phyloP scores from a whole-genome alignment of 768 basidiomycete species.

The Suillus luteus region DNA sequence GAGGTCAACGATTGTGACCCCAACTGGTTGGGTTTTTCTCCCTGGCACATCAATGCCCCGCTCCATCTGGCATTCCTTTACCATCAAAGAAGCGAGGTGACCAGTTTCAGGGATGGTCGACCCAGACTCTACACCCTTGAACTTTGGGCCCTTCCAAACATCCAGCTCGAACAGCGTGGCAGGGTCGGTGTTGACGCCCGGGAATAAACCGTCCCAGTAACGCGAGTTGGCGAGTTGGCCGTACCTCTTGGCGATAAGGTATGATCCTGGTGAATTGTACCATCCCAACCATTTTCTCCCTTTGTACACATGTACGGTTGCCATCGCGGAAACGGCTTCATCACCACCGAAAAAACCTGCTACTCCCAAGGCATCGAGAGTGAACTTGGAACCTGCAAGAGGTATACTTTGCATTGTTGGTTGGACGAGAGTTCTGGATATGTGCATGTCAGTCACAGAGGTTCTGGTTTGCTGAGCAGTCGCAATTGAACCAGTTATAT shows the following conservation, averaged over 20 bases:
- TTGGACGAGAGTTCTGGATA: constrained; percentile 18
- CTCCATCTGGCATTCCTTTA: constrained; percentile 23
- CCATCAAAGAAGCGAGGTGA: constrained; percentile 34
- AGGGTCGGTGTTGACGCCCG: constrained; percentile 36
- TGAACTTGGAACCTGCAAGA: constrained; percentile 25
- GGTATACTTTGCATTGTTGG: constrained; percentile 20
- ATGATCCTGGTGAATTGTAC: constrained; percentile 42
- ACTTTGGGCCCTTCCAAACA: constrained; percentile 35
- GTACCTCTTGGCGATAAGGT: constrained; percentile 36
- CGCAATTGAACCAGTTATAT: not conserved
- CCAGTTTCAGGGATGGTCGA: constrained; percentile 32
- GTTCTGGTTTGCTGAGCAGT: not conserved
- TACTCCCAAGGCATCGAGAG: constrained; percentile 35
- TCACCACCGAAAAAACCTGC: constrained; percentile 42
- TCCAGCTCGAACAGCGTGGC: constrained; percentile 34
- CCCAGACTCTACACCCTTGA: constrained; percentile 35
- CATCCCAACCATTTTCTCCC: constrained; percentile 38
- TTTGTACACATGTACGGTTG: constrained; percentile 37
- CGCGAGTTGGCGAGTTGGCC: constrained; percentile 35
- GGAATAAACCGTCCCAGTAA: constrained; percentile 37
- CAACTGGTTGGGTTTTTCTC: constrained; percentile 26
- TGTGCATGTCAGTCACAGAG: constrained; percentile 24
- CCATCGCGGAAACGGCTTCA: constrained; percentile 41
- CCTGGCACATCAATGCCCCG: constrained; percentile 22
- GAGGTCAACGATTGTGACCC: constrained; percentile 33